A percentile compares a stretch with the other conserved stretches of the same genome.
phyloP scores from a whole-genome alignment of 371 early-diverging fungal genomes.

The Cokeromyces recurvatus region DNA sequence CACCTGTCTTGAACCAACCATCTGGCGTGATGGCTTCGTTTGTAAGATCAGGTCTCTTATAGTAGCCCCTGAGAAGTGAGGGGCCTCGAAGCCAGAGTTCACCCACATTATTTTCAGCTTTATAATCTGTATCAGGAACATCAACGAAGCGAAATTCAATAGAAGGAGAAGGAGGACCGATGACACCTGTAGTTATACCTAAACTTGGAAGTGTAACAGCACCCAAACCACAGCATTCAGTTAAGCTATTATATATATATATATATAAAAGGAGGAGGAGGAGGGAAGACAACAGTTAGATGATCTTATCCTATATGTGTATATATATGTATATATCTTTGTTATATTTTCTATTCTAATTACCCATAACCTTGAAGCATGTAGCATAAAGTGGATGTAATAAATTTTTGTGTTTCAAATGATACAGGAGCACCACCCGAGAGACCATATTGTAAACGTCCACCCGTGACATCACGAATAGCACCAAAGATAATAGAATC shows the following conservation, averaged over 20 bases:
- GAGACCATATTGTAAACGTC: conserved; percentile 75
- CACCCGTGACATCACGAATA: conserved; percentile 81
- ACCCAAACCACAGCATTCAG: conserved; percentile 48
- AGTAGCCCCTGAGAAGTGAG: conserved; percentile 85
- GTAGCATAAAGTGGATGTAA: conserved; percentile 69
- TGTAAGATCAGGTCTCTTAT: conserved; percentile 78
- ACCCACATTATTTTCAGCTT: conserved; percentile 57
- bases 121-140: conserved; percentile 77
- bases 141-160: conserved; percentile 81
- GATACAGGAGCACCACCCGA: conserved; percentile 93
- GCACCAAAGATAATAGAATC: conserved; percentile 77
- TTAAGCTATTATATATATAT: too few species aligned
- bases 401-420: conserved; percentile 77
- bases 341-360: background rate
- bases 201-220: conserved; percentile 44
- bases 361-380: conserved; percentile 81
- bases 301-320: background rate
- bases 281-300: too few species aligned
- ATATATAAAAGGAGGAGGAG: too few species aligned
- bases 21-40: conserved; percentile 72
- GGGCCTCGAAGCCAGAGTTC: conserved; percentile 93
- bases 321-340: too few species aligned
- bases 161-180: conserved; percentile 74
- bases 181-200: conserved; percentile 48
- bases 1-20: conserved; percentile 97